Evolutionary conservation across 345 rosid genomes (phyloP), one percentile per base, ranked within the genome.

Genomic region (Boechera stricta): DNA sequence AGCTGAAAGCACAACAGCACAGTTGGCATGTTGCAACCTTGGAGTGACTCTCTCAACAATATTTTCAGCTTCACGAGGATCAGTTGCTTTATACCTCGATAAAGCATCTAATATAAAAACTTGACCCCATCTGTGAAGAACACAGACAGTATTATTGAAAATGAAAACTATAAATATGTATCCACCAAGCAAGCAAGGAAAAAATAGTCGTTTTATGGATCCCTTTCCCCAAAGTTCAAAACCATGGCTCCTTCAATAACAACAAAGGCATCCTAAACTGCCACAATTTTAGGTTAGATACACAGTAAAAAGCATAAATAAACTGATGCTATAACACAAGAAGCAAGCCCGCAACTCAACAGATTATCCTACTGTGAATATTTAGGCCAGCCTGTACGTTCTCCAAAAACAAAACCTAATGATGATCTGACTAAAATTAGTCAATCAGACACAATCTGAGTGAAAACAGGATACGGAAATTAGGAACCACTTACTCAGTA

Each of bases 1-100:
- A 72, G 99, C 96, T 31, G 99, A 94, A 60, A 94, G 98, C 68
- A 94, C 99, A 77, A 94, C 98, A 45, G 98, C 98, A 71, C 98
- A 92, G 77, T 94, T 92, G 62, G 99, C 99, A 89, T 94, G 99
- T 69, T 94, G 99, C 55, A 95, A 71, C 78, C 97, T 80, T 28
- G 98, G 99, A 60, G 97, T 94, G 82, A 94, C 95, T 80, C 98
- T 85, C 82, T 94, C 98, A 73, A 94, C 98, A 77, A 92, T 94
- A 78, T 86, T 92, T 83, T 94, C 97, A 79, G 98, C 97, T 77
- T 94, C 98, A 63, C 97, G 93, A 67, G 97, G 94, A 88, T 91
- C 97, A 69, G 91, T 84, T 57, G 97, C 94, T 81, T 92, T 92
- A 84, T 89, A 92, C 85, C 82, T 87, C 44, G 98, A 88, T 68